Evolutionary conservation across 306 rosid genomes (phyloP), one percentile per base, ranked within the genome.

Genomic region (Gastrolobium villosum): DNA sequence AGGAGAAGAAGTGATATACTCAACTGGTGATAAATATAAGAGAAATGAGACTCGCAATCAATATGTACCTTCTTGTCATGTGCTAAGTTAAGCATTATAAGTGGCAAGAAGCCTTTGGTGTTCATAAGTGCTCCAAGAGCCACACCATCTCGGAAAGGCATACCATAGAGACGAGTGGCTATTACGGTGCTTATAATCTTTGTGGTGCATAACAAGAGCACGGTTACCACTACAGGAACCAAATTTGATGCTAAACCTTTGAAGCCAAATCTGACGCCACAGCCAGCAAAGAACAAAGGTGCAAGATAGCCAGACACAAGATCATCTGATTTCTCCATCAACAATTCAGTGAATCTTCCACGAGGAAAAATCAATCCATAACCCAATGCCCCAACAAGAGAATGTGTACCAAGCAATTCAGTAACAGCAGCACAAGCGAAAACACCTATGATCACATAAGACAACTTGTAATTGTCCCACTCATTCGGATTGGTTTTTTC

Each of bases 101-200:
- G 9, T 2, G 84, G 7, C 52, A 86, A 76, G 78, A 86, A 30
- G 45, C 85, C 89, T 61, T 86, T 86, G 55, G 89, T 67, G 78
- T 83, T 86, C 72, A 83, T 54, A 6, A 86, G 85, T n/a, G 75
- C 20, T 15, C 87, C 89, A 68, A 86, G 80, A 7, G 85, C 83
- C 26, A 70, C 3, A 11, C 83, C 62, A 63, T 83, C 81, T 14
- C 50, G 40, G 34, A 55, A 0, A 7, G 73, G 39, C 65, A 86
- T 71, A 1, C 63, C 54, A 26, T 35, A 69, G 15, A 80, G 40
- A 6, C 26, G 0, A 1, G 81, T 45, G 1, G 50, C 56, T 7
- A 77, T 15, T 0, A 83, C 9, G 28, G 81, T 77, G 74, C 87
- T 80, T 8, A 83, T 0, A 34, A 86, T 50, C 75, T 80, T 86